Base-by-base conservation (phyloP, 75 land plant genomes). In the Cupressus sempervirens region DNA sequence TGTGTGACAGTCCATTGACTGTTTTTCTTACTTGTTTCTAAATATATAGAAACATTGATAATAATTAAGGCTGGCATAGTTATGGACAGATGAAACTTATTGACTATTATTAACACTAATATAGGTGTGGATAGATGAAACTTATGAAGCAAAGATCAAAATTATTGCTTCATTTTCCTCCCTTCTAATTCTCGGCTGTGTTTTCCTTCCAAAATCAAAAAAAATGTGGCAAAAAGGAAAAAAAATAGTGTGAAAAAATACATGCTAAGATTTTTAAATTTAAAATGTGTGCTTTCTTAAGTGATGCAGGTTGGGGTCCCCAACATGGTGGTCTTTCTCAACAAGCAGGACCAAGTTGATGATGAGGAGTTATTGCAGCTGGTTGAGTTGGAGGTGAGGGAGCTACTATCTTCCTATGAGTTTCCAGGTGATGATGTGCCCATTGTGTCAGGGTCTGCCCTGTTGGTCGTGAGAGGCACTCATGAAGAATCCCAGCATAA, bases 361-460 rank as follows among this genome's bases (percentile, higher is more conserved):
- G 98, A 95, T 40, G 91, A 89, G 90, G 97, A 95, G 87, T 84
- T 95, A 14, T 84, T 97, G 62, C 90, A 94, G 88, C 93, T 97
- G 35, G 99, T 97, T 48, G 99, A 96, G 76, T 85, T 97, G 84
- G 99, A 97, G 91, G 93, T 96, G 34, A 89, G 99, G 36, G 99
- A 97, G 82, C 89, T 97, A 20, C 86, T 97, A 40, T 84, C 86
- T 46, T 92, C 94, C n/a, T 94, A 97, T 72, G 96, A 96, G 84
- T 97, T 96, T 83, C 96, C 99, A 1, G 99, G 99, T 26, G 99
- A 97, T 80, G 99, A 97, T 82, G 88, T 97, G 12, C 98, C 99
- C 62, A 94, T 97, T 30, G 77, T 92, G 65, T 87, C 95, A 15
- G 99, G 99, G 12, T 97, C 99, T 2, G 99, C 99, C 3, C 88